A percentile compares a stretch with the other conserved stretches of the same genome.
Conservation (phyloP, 2,329 filamentous ascomycete species). For the Chaetothyriales sp. region DNA sequence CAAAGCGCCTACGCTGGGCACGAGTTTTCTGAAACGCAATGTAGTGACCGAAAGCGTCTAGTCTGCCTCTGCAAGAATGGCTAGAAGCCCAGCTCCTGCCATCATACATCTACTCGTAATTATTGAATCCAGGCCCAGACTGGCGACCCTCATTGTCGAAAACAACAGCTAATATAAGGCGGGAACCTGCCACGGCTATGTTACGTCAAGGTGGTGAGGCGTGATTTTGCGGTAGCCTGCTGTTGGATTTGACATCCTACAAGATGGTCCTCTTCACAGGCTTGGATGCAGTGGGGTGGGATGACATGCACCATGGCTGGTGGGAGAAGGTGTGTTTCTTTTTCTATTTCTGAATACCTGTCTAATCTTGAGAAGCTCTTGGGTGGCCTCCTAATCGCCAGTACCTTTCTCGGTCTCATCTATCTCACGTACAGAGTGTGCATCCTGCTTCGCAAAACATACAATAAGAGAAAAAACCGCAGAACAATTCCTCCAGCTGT, state of each 20-base stretch:
- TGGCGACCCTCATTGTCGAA: background rate
- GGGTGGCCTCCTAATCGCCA: conserved; percentile 23
- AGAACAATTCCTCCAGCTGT: background rate
- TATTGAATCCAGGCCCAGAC: background rate
- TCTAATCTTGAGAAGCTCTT: conserved; percentile 22
- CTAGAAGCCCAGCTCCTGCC: background rate
- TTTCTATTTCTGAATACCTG: conserved; percentile 3
- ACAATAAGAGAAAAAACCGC: conserved; percentile 2
- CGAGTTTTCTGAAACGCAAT: background rate
- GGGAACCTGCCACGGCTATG: background rate
- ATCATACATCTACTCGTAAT: background rate
- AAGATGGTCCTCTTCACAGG: background rate
- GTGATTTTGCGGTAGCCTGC: background rate
- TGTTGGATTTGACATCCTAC: background rate
- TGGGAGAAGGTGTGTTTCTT: conserved; percentile 29
- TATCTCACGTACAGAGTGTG: conserved; percentile 10
- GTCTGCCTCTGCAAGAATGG: background rate
- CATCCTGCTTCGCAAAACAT: conserved; percentile 1
- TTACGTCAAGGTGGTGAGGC: background rate
- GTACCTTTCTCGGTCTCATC: conserved; percentile 19
- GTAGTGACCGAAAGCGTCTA: background rate
- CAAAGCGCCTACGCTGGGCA: background rate
- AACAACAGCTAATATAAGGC: background rate
- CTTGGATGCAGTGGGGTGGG: conserved; percentile 21
- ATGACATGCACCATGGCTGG: conserved; percentile 26